Evolutionary conservation across 2,329 filamentous ascomycete genomes (phyloP), one percentile per base, ranked within the genome.

Genomic region (Cryphonectria nitschkei): DNA sequence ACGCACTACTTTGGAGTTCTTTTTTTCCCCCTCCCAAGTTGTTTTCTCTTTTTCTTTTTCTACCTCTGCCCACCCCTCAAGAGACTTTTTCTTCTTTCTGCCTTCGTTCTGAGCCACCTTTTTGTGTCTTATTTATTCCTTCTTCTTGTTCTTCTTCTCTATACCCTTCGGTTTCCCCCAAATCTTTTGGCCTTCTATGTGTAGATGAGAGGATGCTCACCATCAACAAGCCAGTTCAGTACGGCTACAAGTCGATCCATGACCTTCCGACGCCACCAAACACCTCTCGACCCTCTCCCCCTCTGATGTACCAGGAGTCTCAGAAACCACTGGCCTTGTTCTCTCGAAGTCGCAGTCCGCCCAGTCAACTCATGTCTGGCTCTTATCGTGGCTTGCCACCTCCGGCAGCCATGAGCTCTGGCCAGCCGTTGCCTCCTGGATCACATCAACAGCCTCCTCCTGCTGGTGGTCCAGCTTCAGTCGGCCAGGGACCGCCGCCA

Each of bases 351-450:
- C 80, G 83, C 77, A 86, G 84, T 78, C 82, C 85, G 72, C 80
- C 82, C 73, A 80, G 80, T 76, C 84, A 86, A 82, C 82, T 82
- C 80, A 93, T 93, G 91, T 90, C 90, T 78, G 88, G 86, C 77
- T 87, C 89, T 80, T 90, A 91, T 81, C 88, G 90, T 81, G 89
- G 88, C 76, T 82, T 93, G 83, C 91, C 91, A 79, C 88, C 88
- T 70, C 90, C 91, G 81, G 87, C 88, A 76, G 87, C 88, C 79
- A 88, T 92, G 87, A 85, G 87, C 76, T 81, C 91, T 75, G 84
- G 88, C 73, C 85, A 81, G 65, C 83, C 85, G 74, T 80, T 80
- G 68, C 81, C 81, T 74, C 78, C 75, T 41, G 77, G 75, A 63
- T 73, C 78, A 58, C 78, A 78, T 63, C 76, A 77, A 67, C 79